Evolutionary conservation across 345 rosid genomes (phyloP), one percentile per base, ranked within the genome.

Genomic region (Euphorbia pulcherrima): DNA sequence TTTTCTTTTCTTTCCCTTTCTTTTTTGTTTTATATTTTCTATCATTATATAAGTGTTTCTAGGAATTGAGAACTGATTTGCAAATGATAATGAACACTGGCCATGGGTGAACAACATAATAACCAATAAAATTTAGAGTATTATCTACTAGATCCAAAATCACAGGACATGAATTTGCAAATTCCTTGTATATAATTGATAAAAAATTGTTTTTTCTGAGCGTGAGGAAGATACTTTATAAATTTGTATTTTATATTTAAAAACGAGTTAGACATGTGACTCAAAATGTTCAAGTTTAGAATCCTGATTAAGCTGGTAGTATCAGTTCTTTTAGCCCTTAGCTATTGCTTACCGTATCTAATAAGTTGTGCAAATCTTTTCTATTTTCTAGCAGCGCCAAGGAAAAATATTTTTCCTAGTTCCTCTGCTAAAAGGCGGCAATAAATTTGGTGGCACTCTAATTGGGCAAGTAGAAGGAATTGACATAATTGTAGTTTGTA

Each of bases 381-480:
- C 20, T 62, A 14, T 14, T 59, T 8, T 16, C 3, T 53, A 41
- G 40, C 85, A 84, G 88, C 78, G 59, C 35, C 82, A 30, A 72
- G 72, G 71, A 83, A 79, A 74, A 28, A 59, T 3, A 52, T 79
- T 9, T 13, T 37, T 5, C 66, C 72, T 56, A 75, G 68, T 68
- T 74, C 77, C 67, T 79, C 83, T 9, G 74, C 79, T 4, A 80
- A 76, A 60, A 60, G 75, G 56, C 71, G 87, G 85, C 77, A 67
- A 6, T 62, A 48, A 65, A 65, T 3, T 48, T 30, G 64, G 14
- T n/a, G 65, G 26, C 13, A 20, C 26, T 48, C n/a, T 2, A 5
- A 23, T 21, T 8, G 10, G 71, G 65, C 23, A 28, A 67, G 2
- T 6, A 27, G 55, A 51, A 53, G 37, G 29, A 47, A 68, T 55